These are phyloP conservation scores for Acanthamoeba healyi DNA, from an alignment of 208 protist species.

Conservation along the genomic window DNA sequence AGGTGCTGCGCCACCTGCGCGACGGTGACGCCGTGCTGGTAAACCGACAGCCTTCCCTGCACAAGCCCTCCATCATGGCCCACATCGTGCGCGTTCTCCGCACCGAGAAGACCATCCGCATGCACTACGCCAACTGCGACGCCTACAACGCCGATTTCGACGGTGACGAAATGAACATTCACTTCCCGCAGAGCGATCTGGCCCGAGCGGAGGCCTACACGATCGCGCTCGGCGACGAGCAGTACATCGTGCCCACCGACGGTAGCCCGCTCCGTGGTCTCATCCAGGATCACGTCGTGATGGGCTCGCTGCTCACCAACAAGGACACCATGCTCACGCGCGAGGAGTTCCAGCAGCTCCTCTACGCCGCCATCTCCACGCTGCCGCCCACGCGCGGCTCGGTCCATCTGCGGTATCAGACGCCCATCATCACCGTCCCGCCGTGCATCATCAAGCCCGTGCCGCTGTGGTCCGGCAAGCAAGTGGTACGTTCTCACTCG, in stretches of 20 bases:
- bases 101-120: slow-evolving; percentile 96
- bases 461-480: slow-evolving; percentile 98
- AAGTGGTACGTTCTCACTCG: slow-evolving; percentile 93
- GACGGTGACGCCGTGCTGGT: slow-evolving; percentile 98
- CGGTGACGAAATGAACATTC: slow-evolving; percentile 99
- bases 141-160: slow-evolving; percentile 99
- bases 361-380: slow-evolving; percentile 93
- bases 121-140: slow-evolving; percentile 99
- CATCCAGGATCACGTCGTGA: slow-evolving; percentile 99
- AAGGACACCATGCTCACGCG: slow-evolving; percentile 97
- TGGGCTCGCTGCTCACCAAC: slow-evolving; percentile 97
- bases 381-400: slow-evolving; percentile 53
- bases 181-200: slow-evolving; percentile 97
- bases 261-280: slow-evolving; percentile 99
- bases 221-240: slow-evolving; percentile 96
- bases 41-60: slow-evolving; percentile 99
- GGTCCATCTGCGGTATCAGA: not conserved
- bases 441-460: slow-evolving; percentile 97
- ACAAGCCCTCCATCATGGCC: slow-evolving; percentile 99
- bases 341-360: slow-evolving; percentile 94
- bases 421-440: slow-evolving; percentile 89
- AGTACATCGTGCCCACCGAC: slow-evolving; percentile 96
- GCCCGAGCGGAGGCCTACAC: slow-evolving; percentile 95
- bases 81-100: slow-evolving; percentile 95
- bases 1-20: slow-evolving; percentile 97